Percentiles rank a stretch among this genome's conserved stretches.
phyloP scores from a whole-genome alignment of 2,329 filamentous ascomycete species.

The Microthyrium microscopicum region DNA sequence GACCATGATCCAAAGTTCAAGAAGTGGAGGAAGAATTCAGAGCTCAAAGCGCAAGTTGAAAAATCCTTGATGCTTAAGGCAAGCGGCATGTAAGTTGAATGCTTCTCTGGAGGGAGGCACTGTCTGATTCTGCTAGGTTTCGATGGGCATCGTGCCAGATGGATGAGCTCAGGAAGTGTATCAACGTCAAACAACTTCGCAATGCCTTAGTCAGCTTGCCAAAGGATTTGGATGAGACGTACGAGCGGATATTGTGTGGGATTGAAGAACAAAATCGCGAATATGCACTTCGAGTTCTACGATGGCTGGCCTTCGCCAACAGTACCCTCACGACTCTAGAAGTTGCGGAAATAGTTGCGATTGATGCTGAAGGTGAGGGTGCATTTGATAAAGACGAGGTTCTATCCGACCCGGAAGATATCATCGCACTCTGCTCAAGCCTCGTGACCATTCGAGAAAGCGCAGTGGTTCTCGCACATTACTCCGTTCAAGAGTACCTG shows the following conservation, averaged over 20 bases:
- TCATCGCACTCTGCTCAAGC: neutral
- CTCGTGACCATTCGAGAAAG: no score
- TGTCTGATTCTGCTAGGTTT: no score
- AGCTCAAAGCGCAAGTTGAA: no score
- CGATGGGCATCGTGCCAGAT: no score
- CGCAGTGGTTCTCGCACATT: neutral
- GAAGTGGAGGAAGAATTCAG: no score
- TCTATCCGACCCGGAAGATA: neutral
- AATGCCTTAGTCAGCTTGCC: no score
- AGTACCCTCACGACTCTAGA: neutral
- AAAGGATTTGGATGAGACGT: neutral
- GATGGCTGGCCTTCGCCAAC: neutral
- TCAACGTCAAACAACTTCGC: no score
- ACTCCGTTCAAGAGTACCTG: neutral
- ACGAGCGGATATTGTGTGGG: neutral
- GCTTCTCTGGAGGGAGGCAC: no score
- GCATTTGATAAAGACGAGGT: neutral
- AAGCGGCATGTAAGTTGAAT: no score
- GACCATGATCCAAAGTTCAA: no score
- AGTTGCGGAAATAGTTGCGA: neutral
- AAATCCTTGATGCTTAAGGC: no score
- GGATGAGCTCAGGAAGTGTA: no score
- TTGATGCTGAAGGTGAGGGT: neutral
- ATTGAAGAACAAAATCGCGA: neutral
- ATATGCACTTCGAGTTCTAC: neutral